phyloP scores from a whole-genome alignment of 2,329 filamentous ascomycete species.

The Juglanconis juglandina region DNA sequence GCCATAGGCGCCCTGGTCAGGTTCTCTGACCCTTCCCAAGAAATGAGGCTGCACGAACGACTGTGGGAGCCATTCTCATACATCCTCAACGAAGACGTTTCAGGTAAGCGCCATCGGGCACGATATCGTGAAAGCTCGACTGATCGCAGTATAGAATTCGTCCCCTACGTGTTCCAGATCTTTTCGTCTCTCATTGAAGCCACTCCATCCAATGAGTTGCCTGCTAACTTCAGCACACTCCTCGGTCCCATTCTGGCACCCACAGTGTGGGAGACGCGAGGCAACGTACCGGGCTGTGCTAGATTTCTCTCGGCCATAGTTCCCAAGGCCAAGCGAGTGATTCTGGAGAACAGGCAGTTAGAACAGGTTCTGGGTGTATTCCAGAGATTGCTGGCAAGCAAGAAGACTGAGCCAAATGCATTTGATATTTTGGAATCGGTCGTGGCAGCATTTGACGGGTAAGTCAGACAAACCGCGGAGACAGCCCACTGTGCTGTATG shows the following conservation, averaged over 20 bases:
- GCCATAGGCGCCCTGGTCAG: conserved; percentile 84
- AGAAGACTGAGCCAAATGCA: conserved; percentile 78
- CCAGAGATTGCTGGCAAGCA: conserved; percentile 79
- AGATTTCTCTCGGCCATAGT: conserved; percentile 82
- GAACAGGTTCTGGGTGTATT: conserved; percentile 93
- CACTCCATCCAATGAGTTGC: conserved; percentile 74
- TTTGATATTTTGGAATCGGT: conserved; percentile 89
- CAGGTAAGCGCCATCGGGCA: conserved; percentile 48
- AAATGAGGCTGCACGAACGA: conserved; percentile 71
- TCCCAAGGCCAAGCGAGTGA: conserved; percentile 68
- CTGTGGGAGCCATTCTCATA: conserved; percentile 81
- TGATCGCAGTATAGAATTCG: conserved; percentile 66
- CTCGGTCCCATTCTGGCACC: conserved; percentile 76
- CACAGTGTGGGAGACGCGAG: conserved; percentile 84
- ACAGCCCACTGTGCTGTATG: neutral
- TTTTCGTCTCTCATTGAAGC: conserved; percentile 87
- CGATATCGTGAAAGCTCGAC: conserved; percentile 8
- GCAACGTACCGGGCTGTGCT: conserved; percentile 88
- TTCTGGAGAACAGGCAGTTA: conserved; percentile 75
- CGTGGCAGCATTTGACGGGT: conserved; percentile 69
- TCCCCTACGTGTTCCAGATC: conserved; percentile 94
- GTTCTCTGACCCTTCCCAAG: conserved; percentile 61
- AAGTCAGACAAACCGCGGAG: conserved; percentile 33
- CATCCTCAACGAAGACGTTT: conserved; percentile 77
- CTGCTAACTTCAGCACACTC: conserved; percentile 75